Evolutionary conservation across 441 rosid species (phyloP), one percentile per base, ranked within the genome.

Genomic region (Raphanus hybrid): DNA sequence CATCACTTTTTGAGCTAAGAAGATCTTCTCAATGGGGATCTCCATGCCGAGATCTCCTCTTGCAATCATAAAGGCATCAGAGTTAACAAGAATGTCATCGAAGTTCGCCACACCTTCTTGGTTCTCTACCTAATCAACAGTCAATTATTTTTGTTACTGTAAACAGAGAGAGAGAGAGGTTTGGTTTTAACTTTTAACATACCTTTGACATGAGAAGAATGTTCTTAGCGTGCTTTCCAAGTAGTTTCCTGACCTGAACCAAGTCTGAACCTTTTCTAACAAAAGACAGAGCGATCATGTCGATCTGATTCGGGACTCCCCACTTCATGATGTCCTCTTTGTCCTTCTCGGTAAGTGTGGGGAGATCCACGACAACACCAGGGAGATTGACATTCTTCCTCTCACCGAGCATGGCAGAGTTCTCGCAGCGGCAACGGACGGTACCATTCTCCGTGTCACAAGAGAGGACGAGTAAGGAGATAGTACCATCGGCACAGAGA

Each of bases 31-130:
- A 9, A 94, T 88, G 1, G 99, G 99, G 73, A 95, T 92, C 78
- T 95, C 99, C 99, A 95, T 92, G 35, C 99, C 99, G 0, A 95
- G 93, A 81, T 95, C 99, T 63, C 99, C 99, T 37, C 98, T 86
- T 3, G 98, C 99, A 66, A 92, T 96, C 98, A 95, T 95, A 71
- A 95, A 95, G 14, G 99, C 96, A 74, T 95, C 99, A 0, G 99
- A 82, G 69, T 92, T 88, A 9, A 88, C 75, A 50, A 95, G 83
- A 58, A 95, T 92, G 73, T 95, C 98, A 76, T 95, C 98, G 29
- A 95, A 92, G 73, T 95, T 95, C 43, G 93, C 92, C 69, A 92
- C 97, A 50, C 98, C 98, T 85, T 92, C 98, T 74, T 91, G 97
- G 77, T 95, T 93, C 78, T 90, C 99, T 50, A 95, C 97, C 98